Conservation (phyloP, 305 asterid genomes). For the Fraxinus latifolia region DNA sequence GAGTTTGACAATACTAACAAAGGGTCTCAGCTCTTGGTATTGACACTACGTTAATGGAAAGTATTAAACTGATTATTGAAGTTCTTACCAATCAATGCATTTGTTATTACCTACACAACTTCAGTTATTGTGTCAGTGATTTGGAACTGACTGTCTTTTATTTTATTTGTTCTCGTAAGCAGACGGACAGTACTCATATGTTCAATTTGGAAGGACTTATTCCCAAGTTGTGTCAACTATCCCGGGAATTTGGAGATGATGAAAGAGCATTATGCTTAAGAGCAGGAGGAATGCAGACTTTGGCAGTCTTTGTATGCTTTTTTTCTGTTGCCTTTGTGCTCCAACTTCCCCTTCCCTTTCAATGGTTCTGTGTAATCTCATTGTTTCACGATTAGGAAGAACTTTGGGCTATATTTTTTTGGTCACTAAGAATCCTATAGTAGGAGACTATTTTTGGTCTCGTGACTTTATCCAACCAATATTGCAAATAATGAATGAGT, state of each 20-base stretch:
- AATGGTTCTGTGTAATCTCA: not conserved
- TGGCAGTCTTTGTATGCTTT: constrained; percentile 41
- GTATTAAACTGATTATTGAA: not conserved
- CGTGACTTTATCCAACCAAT: not conserved
- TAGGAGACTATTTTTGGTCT: not conserved
- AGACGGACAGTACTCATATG: constrained; percentile 49
- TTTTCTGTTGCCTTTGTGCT: not conserved
- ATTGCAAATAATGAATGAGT: not conserved
- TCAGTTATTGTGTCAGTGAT: not conserved
- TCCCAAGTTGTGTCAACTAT: constrained; percentile 46
- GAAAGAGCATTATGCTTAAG: constrained; percentile 37
- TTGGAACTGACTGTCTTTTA: constrained; percentile 12
- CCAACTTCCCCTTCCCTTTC: not conserved
- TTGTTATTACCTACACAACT: not conserved
- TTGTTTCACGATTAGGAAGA: not conserved
- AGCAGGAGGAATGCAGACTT: constrained; percentile 49
- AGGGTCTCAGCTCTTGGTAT: not conserved
- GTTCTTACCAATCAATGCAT: not conserved
- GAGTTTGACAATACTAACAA: not conserved
- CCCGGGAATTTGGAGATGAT: constrained; percentile 51
- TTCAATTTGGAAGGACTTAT: constrained; percentile 58
- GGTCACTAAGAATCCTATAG: not conserved
- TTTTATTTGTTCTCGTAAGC: constrained; percentile 21
- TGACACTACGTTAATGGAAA: not conserved
- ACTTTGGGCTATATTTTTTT: not conserved